A percentile compares a stretch with the other conserved stretches of the same genome.
Evolutionary conservation across 2,329 filamentous ascomycete genomes (phyloP).

Genomic region (Westerdykella aurantiaca): DNA sequence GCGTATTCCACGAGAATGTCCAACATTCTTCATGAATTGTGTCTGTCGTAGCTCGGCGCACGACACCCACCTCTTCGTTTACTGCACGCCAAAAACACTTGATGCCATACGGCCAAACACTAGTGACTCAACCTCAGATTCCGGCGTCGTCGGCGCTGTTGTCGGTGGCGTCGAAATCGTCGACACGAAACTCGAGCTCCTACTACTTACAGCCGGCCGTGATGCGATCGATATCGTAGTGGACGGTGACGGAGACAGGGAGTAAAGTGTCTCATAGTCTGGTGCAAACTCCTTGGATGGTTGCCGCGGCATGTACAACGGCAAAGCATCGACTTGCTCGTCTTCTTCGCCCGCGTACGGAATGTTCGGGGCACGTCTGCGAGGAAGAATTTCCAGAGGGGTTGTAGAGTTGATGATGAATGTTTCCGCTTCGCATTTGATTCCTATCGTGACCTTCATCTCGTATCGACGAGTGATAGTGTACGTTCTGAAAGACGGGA

Average conservation of each 20-base stretch:
- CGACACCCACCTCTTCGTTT: background rate
- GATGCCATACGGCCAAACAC: background rate
- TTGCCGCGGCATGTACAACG: slow-evolving; percentile 25
- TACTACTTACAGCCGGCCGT: background rate
- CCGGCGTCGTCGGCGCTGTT: slow-evolving; percentile 8
- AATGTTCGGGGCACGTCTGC: slow-evolving; percentile 2
- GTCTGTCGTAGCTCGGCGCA: too few relatives aligned
- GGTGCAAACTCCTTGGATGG: slow-evolving; percentile 26
- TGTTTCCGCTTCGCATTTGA: slow-evolving; percentile 21
- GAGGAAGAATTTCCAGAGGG: slow-evolving; percentile 27
- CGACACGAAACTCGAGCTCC: background rate
- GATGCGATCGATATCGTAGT: background rate
- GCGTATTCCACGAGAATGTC: too few relatives aligned
- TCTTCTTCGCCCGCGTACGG: slow-evolving; percentile 14
- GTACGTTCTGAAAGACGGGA: slow-evolving; percentile 33
- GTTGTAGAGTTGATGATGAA: slow-evolving; percentile 24
- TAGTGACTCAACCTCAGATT: slow-evolving; percentile 7
- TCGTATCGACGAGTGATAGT: slow-evolving; percentile 28
- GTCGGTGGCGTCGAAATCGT: background rate
- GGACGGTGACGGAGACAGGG: slow-evolving; percentile 13
- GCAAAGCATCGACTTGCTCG: slow-evolving; percentile 26
- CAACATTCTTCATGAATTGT: too few relatives aligned
- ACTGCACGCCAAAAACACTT: background rate
- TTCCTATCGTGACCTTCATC: slow-evolving; percentile 21
- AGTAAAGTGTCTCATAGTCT: slow-evolving; percentile 26